Percentiles rank a stretch among this genome's conserved stretches.
Conservation (phyloP, 768 basidiomycete species). For the Trametes villosa region DNA sequence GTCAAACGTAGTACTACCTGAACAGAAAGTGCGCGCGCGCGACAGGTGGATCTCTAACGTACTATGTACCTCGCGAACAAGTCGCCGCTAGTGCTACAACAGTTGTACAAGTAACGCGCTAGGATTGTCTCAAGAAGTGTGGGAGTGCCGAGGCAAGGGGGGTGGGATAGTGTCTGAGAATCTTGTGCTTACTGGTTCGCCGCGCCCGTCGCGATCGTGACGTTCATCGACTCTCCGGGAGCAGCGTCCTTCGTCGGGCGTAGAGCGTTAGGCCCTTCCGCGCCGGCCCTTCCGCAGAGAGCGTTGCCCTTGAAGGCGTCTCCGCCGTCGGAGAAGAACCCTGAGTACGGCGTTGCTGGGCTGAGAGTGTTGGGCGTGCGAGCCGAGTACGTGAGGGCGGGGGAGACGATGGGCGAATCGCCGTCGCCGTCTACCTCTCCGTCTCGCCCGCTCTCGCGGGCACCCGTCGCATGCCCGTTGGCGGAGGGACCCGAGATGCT, state of each 20-base stretch:
- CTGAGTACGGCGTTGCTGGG: slow-evolving; percentile 36
- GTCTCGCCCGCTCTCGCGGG: neutral
- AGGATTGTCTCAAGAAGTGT: neutral
- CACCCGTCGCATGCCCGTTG: too few relatives aligned
- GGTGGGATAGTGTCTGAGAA: neutral
- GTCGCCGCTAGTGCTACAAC: neutral
- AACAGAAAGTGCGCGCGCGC: too few relatives aligned
- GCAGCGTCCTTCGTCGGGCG: neutral
- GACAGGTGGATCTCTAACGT: too few relatives aligned
- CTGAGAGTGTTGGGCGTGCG: slow-evolving; percentile 37
- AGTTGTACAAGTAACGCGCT: neutral
- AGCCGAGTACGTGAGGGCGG: slow-evolving; percentile 35
- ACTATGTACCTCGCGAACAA: too few relatives aligned
- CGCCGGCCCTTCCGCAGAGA: neutral
- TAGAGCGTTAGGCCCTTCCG: neutral
- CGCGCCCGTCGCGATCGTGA: neutral
- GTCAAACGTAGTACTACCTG: too few relatives aligned
- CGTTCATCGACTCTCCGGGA: neutral
- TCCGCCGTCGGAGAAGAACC: slow-evolving; percentile 29
- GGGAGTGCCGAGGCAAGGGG: neutral
- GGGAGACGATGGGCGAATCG: slow-evolving; percentile 33
- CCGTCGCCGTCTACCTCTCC: slow-evolving; percentile 24
- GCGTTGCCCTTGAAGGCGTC: slow-evolving; percentile 28
- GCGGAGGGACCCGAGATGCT: neutral
- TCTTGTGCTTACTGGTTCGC: neutral